These are phyloP conservation scores for Citrullus colocynthis DNA, from an alignment of 306 rosid species.

Conservation along the genomic window DNA sequence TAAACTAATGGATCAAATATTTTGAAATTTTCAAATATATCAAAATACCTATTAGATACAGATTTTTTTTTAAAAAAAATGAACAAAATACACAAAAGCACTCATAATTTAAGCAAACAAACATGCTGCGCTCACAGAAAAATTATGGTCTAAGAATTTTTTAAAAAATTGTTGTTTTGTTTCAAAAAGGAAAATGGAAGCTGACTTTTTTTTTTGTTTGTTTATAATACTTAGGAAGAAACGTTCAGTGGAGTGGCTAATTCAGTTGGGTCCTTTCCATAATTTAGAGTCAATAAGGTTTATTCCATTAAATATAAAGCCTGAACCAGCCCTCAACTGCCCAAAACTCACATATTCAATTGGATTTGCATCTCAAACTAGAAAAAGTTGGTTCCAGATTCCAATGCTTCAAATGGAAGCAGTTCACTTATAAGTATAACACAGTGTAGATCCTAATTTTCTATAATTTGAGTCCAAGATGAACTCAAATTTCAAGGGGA, in stretches of 20 bases:
- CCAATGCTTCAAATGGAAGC: not conserved
- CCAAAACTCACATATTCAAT: not conserved
- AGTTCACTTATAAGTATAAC: not conserved
- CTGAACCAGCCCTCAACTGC: not conserved
- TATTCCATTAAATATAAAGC: not conserved
- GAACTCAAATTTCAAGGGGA: not conserved
- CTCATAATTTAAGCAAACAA: not conserved
- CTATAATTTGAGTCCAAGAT: not conserved
- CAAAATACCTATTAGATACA: too few relatives aligned
- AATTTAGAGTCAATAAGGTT: not conserved
- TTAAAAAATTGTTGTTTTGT: not conserved
- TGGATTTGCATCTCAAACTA: not conserved
- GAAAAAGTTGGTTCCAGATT: not conserved
- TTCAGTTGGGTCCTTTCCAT: not conserved
- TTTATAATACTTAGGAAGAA: not conserved
- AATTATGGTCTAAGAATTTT: not conserved
- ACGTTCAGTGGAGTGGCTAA: not conserved
- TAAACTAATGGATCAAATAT: too few relatives aligned
- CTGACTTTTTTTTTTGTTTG: not conserved
- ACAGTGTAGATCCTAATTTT: not conserved
- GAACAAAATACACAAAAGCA: too few relatives aligned
- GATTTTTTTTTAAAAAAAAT: too few relatives aligned
- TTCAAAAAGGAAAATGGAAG: not conserved
- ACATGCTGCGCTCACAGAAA: not conserved
- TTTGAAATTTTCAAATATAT: too few relatives aligned